Percentiles rank a stretch among this genome's conserved stretches.
Evolutionary conservation across 2,329 filamentous ascomycete genomes (phyloP).

Genomic region (Apiospora arundinis): DNA sequence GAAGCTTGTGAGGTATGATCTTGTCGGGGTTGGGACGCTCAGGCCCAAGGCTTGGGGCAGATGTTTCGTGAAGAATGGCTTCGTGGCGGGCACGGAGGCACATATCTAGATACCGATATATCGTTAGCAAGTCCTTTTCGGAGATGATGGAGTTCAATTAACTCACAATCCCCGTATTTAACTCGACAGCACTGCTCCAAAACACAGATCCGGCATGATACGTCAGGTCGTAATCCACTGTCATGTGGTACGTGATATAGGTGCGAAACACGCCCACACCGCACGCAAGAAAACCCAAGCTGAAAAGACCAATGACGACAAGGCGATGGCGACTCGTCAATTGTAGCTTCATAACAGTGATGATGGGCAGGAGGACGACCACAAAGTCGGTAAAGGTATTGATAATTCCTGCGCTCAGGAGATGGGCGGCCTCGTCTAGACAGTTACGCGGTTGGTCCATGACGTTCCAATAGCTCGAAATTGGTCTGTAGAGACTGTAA

Average conservation of each 20-base stretch:
- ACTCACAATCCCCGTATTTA: constrained; percentile 47
- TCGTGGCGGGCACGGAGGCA: constrained; percentile 51
- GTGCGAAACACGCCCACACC: constrained; percentile 42
- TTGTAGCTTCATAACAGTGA: constrained; percentile 50
- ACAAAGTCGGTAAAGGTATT: constrained; percentile 65
- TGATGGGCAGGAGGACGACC: constrained; percentile 55
- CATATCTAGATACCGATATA: constrained; percentile 42
- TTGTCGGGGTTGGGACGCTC: neutral
- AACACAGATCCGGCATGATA: constrained; percentile 44
- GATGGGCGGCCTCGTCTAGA: constrained; percentile 54
- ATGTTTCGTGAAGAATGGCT: constrained; percentile 46
- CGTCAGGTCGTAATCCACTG: constrained; percentile 33
- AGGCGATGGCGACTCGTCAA: constrained; percentile 52
- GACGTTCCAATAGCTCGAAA: constrained; percentile 44
- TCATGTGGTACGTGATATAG: constrained; percentile 41
- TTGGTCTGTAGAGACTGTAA: constrained; percentile 33
- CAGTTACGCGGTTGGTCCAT: constrained; percentile 44
- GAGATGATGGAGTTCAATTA: neutral
- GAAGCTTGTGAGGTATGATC: neutral
- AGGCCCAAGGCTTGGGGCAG: neutral
- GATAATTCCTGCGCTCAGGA: constrained; percentile 59
- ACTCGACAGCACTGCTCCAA: constrained; percentile 42
- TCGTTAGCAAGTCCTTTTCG: neutral
- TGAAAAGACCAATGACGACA: constrained; percentile 52
- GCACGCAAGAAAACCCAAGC: constrained; percentile 51